phyloP scores from a whole-genome alignment of 1,139 yeast species.

The Citeromyces hawaiiensis region DNA sequence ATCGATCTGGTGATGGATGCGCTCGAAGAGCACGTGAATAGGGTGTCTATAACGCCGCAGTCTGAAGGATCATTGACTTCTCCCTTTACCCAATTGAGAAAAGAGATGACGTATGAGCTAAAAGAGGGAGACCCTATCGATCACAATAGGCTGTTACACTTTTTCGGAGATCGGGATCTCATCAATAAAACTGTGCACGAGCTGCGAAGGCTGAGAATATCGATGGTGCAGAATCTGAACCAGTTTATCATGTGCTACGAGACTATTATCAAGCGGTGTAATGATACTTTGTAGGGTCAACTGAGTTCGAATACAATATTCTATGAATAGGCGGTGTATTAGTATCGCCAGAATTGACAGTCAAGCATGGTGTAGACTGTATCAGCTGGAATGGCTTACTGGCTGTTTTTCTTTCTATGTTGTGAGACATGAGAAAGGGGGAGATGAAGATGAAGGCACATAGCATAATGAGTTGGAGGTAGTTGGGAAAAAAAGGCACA shows the following conservation, averaged over 20 bases:
- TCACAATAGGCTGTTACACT: neutral
- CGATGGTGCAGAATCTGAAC: slow-evolving; percentile 45
- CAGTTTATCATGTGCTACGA: slow-evolving; percentile 41
- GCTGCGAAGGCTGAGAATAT: slow-evolving; percentile 36
- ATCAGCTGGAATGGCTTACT: too few relatives aligned
- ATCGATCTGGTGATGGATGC: slow-evolving; percentile 42
- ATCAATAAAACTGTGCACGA: slow-evolving; percentile 19
- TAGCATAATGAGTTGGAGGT: too few relatives aligned
- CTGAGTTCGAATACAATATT: too few relatives aligned
- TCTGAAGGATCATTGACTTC: neutral
- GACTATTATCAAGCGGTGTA: slow-evolving; percentile 10
- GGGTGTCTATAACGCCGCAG: neutral
- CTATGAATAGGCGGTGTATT: too few relatives aligned
- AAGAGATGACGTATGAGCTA: neutral
- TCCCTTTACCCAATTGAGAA: slow-evolving; percentile 2
- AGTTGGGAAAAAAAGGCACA: too few relatives aligned
- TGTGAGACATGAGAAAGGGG: too few relatives aligned
- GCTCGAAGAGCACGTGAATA: neutral
- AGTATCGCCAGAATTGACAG: too few relatives aligned
- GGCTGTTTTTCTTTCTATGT: too few relatives aligned
- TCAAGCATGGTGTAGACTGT: too few relatives aligned
- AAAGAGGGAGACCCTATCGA: neutral
- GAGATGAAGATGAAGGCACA: too few relatives aligned
- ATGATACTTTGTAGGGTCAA: neutral
- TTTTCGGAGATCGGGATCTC: slow-evolving; percentile 2